Percentiles rank a stretch among this genome's conserved stretches.
These are phyloP conservation scores for Alternaria dauci DNA, from an alignment of 2,329 filamentous ascomycete genomes.

Conservation along the genomic window DNA sequence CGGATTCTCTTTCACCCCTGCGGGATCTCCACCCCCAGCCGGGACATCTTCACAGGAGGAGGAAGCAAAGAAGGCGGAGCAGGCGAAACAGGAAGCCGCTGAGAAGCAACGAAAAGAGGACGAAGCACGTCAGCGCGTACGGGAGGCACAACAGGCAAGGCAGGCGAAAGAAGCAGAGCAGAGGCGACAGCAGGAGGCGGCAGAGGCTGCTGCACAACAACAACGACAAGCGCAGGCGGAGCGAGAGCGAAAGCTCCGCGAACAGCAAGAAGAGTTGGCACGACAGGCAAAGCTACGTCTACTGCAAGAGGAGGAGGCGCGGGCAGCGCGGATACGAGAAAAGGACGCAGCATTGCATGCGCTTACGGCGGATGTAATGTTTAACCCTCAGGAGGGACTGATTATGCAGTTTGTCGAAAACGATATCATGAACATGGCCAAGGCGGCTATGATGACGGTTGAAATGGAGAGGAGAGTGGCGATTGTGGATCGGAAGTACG, in stretches of 20 bases:
- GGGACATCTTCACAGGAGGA: slow-evolving; percentile 17
- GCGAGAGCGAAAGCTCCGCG: slow-evolving; percentile 22
- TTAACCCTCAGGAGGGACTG: slow-evolving; percentile 51
- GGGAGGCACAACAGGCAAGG: slow-evolving; percentile 21
- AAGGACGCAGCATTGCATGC: slow-evolving; percentile 37
- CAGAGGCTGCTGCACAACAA: slow-evolving; percentile 23
- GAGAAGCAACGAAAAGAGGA: slow-evolving; percentile 21
- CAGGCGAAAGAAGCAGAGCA: slow-evolving; percentile 25
- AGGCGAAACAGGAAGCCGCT: slow-evolving; percentile 21
- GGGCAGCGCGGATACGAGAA: slow-evolving; percentile 20
- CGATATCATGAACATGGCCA: slow-evolving; percentile 46
- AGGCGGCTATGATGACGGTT: slow-evolving; percentile 45
- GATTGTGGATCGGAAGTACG: slow-evolving; percentile 28
- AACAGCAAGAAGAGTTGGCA: slow-evolving; percentile 30
- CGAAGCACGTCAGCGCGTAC: slow-evolving; percentile 21
- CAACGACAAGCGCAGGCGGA: slow-evolving; percentile 28
- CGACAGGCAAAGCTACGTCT: slow-evolving; percentile 32
- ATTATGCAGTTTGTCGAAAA: slow-evolving; percentile 57
- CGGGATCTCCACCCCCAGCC: slow-evolving; percentile 21
- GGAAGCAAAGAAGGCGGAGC: slow-evolving; percentile 14
- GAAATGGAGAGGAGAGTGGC: slow-evolving; percentile 39
- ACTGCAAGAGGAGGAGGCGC: slow-evolving; percentile 31
- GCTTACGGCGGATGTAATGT: slow-evolving; percentile 51
- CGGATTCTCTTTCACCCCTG: slow-evolving; percentile 24
- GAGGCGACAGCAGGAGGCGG: slow-evolving; percentile 22